A percentile compares a stretch with the other conserved stretches of the same genome.
These are phyloP conservation scores for Cetraspora pellucida DNA, from an alignment of 192 early-diverging fungal species.

Conservation along the genomic window DNA sequence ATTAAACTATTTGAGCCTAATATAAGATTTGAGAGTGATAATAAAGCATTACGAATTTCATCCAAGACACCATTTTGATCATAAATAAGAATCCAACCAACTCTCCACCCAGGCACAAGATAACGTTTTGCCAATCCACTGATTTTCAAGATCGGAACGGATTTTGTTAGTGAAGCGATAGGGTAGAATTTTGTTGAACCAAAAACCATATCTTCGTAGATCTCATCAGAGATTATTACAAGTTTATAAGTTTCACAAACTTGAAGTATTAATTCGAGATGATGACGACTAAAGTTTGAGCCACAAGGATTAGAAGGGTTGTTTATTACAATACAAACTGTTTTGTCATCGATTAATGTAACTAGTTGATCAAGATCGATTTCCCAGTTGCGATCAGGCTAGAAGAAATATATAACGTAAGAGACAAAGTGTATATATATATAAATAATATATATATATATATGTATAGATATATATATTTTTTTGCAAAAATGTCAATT, in stretches of 20 bases:
- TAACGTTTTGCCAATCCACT: constrained; percentile 89
- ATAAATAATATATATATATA: too few species aligned
- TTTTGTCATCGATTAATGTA: constrained; percentile 79
- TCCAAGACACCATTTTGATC: constrained; percentile 64
- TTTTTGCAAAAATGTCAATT: constrained; percentile 23
- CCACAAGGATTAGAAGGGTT: constrained; percentile 95
- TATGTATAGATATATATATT: neutral
- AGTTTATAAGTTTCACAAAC: constrained; percentile 76
- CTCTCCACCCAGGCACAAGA: constrained; percentile 90
- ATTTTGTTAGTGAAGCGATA: constrained; percentile 70
- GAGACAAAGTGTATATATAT: neutral
- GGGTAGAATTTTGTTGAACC: constrained; percentile 59
- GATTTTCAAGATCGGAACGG: constrained; percentile 82
- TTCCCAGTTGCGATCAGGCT: constrained; percentile 84
- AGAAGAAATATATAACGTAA: neutral
- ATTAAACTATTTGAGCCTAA: constrained; percentile 80
- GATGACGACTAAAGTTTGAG: constrained; percentile 75
- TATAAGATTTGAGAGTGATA: constrained; percentile 75
- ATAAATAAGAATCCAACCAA: constrained; percentile 87
- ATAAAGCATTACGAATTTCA: constrained; percentile 71
- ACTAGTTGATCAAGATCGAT: constrained; percentile 79
- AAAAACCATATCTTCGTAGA: constrained; percentile 91
- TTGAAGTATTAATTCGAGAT: constrained; percentile 69
- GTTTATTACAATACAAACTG: constrained; percentile 81
- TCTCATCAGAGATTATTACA: constrained; percentile 88